Evolutionary conservation across 768 basidiomycete species (phyloP).

Genomic region (Phaffia tasmanica): DNA sequence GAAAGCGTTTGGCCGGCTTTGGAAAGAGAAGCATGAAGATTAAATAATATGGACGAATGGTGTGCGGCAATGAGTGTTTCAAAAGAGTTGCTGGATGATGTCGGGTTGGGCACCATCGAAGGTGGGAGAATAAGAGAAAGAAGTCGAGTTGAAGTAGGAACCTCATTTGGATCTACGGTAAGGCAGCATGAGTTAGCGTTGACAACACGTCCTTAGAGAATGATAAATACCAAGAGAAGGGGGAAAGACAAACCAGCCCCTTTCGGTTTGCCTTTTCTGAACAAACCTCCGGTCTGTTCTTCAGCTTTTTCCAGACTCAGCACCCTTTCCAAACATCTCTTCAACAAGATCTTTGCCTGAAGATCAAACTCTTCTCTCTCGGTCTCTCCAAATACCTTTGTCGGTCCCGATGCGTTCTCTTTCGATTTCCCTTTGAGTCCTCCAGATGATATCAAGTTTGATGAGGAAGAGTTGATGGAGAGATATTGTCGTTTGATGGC

Average conservation of each 20-base stretch:
- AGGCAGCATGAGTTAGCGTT: neutral
- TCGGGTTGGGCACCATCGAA: conserved; percentile 58
- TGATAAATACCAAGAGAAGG: too few species aligned
- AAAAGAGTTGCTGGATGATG: conserved; percentile 53
- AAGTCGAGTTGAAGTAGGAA: conserved; percentile 26
- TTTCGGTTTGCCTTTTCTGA: neutral
- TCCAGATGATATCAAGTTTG: conserved; percentile 17
- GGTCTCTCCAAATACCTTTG: conserved; percentile 55
- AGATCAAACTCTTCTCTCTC: conserved; percentile 94
- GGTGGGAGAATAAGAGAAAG: conserved; percentile 44
- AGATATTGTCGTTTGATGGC: conserved; percentile 78
- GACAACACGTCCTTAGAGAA: neutral
- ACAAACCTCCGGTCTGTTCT: conserved; percentile 47
- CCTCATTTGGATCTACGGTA: conserved; percentile 15
- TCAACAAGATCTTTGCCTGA: conserved; percentile 73
- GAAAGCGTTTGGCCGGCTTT: conserved; percentile 67
- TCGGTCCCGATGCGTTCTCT: conserved; percentile 27
- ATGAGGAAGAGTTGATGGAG: conserved; percentile 49
- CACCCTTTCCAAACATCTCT: conserved; percentile 74
- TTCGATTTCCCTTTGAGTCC: conserved; percentile 17
- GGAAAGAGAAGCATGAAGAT: conserved; percentile 66
- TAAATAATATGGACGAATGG: conserved; percentile 85
- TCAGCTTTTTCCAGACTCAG: conserved; percentile 66
- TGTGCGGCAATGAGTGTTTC: conserved; percentile 62
- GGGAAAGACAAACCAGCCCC: conserved; percentile 1